Conservation (phyloP, 1,139 yeast genomes). For the Scheffersomyces cryptocercus region DNA sequence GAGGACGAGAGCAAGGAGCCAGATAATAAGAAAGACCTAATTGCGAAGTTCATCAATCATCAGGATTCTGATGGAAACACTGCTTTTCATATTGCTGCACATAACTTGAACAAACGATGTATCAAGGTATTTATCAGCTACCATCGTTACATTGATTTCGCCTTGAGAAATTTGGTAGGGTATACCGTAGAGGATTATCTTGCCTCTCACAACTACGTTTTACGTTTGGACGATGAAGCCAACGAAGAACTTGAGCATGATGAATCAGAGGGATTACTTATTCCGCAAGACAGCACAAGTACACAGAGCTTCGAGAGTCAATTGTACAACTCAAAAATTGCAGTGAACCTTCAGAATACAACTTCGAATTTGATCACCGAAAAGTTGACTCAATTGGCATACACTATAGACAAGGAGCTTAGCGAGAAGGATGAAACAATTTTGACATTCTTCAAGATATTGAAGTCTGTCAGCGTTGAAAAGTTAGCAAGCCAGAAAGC, state of each 20-base stretch:
- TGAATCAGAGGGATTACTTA: not conserved
- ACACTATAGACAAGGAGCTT: slow-evolving; percentile 42
- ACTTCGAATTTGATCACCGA: slow-evolving; percentile 40
- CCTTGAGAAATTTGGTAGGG: slow-evolving; percentile 67
- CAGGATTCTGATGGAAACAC: slow-evolving; percentile 88
- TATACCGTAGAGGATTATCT: slow-evolving; percentile 75
- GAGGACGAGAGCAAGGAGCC: slow-evolving; percentile 8
- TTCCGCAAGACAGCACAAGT: not conserved
- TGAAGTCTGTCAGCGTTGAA: slow-evolving; percentile 25
- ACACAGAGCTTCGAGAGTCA: slow-evolving; percentile 40
- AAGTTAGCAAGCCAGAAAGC: slow-evolving; percentile 36
- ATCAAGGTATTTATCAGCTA: slow-evolving; percentile 71
- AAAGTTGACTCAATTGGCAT: slow-evolving; percentile 42
- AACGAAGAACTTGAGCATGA: not conserved
- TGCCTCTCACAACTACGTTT: slow-evolving; percentile 40
- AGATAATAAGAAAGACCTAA: slow-evolving; percentile 25
- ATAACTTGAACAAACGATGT: slow-evolving; percentile 71
- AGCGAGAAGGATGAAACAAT: slow-evolving; percentile 39
- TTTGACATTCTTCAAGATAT: slow-evolving; percentile 28
- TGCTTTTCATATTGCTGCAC: slow-evolving; percentile 81
- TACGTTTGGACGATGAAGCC: slow-evolving; percentile 11
- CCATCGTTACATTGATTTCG: slow-evolving; percentile 66
- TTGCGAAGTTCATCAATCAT: slow-evolving; percentile 72
- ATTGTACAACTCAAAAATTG: slow-evolving; percentile 38
- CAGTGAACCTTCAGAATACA: slow-evolving; percentile 36